Conservation (phyloP, 495 filamentous ascomycete genomes). For the Xylaria flabelliformis region DNA sequence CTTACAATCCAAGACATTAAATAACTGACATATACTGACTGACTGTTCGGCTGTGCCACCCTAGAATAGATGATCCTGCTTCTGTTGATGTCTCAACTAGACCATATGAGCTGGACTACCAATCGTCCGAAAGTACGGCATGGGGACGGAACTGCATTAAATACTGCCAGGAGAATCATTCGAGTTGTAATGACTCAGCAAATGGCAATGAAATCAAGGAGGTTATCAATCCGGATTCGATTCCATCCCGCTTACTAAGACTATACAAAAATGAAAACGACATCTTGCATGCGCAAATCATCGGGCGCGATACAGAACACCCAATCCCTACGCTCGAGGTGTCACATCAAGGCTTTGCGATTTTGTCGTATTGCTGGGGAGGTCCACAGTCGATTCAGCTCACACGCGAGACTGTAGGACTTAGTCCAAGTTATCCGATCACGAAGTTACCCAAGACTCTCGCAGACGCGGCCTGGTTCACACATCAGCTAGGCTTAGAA, state of each 20-base stretch:
- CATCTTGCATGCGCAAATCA: conserved; percentile 14
- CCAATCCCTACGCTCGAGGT: conserved; percentile 26
- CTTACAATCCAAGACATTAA: too few species aligned
- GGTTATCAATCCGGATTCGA: not conserved
- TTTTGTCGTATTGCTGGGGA: conserved; percentile 35
- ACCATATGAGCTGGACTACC: conserved; percentile 31
- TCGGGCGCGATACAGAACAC: conserved; percentile 17
- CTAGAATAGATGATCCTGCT: conserved; percentile 17
- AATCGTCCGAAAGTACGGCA: conserved; percentile 17
- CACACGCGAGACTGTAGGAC: conserved; percentile 7
- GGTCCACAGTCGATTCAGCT: conserved; percentile 31
- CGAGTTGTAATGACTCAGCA: not conserved
- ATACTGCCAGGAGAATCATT: conserved; percentile 25
- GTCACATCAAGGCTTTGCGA: conserved; percentile 26
- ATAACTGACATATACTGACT: too few species aligned
- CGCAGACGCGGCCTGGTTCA: conserved; percentile 31
- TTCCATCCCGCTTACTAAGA: conserved; percentile 15
- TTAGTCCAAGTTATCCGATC: conserved; percentile 19
- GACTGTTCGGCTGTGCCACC: not conserved
- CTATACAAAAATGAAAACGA: conserved; percentile 18
- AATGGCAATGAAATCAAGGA: not conserved
- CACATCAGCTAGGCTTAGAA: conserved; percentile 29
- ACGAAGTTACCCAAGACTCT: conserved; percentile 28
- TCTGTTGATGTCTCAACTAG: conserved; percentile 27
- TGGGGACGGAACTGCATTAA: conserved; percentile 8